Evolutionary conservation across 331 rosid species (phyloP).

Genomic region (Rhamnella rubrinervis): DNA sequence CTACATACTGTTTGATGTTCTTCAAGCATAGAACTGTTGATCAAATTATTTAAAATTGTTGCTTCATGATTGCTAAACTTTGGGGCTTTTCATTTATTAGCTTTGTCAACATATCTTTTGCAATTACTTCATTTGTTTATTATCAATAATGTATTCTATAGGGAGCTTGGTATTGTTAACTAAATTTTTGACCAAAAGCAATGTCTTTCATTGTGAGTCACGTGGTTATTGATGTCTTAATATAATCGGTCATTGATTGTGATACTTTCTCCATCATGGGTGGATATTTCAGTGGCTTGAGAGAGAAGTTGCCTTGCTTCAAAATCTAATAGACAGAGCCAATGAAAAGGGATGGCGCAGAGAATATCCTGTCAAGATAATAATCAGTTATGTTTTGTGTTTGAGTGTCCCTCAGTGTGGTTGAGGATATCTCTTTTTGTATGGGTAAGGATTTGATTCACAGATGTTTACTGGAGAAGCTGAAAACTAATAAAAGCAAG

Average conservation of each 20-base stretch:
- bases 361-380: constrained; percentile 78
- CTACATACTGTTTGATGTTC: background rate
- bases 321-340: constrained; percentile 69
- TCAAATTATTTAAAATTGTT: too few species aligned
- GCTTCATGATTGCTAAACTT: too few species aligned
- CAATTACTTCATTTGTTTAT: background rate
- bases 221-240: constrained; percentile 11
- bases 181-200: background rate
- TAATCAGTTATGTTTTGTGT: background rate
- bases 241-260: constrained; percentile 1
- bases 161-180: too few species aligned
- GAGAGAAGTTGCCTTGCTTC: constrained; percentile 52
- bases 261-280: constrained; percentile 25
- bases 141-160: background rate
- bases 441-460: too few species aligned
- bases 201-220: constrained; percentile 1
- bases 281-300: constrained; percentile 65
- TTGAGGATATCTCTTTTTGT: background rate
- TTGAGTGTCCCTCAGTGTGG: background rate
- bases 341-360: constrained; percentile 91
- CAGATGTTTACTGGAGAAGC: background rate
- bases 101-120: background rate
- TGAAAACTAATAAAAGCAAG: too few species aligned
- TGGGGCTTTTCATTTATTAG: background rate
- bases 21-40: background rate